Percentiles rank a stretch among this genome's conserved stretches.
Conservation (phyloP, 495 filamentous ascomycete species). For the Penicillium silybi region DNA sequence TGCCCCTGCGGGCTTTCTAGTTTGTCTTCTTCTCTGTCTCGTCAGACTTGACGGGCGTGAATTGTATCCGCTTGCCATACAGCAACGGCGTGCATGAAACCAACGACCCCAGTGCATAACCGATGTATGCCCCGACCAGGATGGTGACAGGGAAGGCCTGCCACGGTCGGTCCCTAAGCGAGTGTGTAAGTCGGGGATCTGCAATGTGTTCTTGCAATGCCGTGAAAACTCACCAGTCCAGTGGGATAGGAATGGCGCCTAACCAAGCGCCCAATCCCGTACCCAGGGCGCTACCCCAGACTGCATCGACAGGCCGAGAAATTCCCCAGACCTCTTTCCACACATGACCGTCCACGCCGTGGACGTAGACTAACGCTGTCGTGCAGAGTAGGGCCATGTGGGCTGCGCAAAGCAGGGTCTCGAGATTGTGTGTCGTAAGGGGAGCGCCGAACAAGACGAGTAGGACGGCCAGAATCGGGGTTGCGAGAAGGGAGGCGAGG, state of each 20-base stretch:
- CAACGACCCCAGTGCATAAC: constrained; percentile 59
- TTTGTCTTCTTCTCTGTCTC: constrained; percentile 29
- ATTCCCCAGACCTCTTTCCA: constrained; percentile 69
- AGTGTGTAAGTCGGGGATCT: constrained; percentile 8
- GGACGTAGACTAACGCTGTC: constrained; percentile 73
- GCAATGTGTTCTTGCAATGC: background rate
- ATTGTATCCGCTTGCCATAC: constrained; percentile 61
- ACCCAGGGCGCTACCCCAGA: constrained; percentile 43
- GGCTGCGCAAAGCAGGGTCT: constrained; percentile 74
- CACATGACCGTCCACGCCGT: constrained; percentile 67
- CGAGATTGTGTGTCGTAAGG: constrained; percentile 70
- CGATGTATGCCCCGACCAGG: constrained; percentile 64
- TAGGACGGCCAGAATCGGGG: constrained; percentile 56
- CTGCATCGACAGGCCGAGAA: constrained; percentile 36
- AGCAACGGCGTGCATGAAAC: constrained; percentile 51
- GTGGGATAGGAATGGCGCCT: constrained; percentile 78
- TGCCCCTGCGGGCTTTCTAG: background rate
- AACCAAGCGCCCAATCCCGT: constrained; percentile 59
- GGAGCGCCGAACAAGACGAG: constrained; percentile 91
- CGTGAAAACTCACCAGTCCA: constrained; percentile 72
- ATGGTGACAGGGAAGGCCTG: constrained; percentile 97
- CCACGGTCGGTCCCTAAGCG: constrained; percentile 77
- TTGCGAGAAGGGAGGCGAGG: constrained; percentile 61
- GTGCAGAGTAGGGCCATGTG: constrained; percentile 76
- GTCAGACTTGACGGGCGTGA: constrained; percentile 35